These are phyloP conservation scores for Daldinia concentrica DNA, from an alignment of 495 filamentous ascomycete genomes.

Conservation along the genomic window DNA sequence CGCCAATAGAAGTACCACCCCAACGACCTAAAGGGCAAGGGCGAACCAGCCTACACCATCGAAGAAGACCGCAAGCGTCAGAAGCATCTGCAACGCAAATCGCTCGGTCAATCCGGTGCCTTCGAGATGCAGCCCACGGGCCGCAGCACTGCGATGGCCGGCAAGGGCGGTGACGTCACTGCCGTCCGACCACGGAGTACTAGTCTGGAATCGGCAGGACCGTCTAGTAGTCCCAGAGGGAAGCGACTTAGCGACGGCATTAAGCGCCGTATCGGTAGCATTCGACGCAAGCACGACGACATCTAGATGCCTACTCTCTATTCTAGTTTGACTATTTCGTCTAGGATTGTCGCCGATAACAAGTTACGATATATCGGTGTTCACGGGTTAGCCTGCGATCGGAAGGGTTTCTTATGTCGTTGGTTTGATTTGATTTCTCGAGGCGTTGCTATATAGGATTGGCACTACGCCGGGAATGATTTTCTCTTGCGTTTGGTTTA, in stretches of 20 bases:
- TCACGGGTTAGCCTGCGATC: background rate
- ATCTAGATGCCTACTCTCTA: background rate
- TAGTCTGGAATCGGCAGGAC: slow-evolving; percentile 40
- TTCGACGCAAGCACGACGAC: slow-evolving; percentile 50
- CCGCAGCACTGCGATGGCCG: background rate
- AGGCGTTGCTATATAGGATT: no score
- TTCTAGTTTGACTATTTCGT: background rate
- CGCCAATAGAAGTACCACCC: slow-evolving; percentile 68
- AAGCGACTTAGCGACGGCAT: slow-evolving; percentile 54
- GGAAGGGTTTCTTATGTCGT: background rate
- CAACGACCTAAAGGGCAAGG: slow-evolving; percentile 81
- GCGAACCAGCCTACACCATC: slow-evolving; percentile 75
- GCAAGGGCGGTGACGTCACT: slow-evolving; percentile 2
- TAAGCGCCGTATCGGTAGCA: slow-evolving; percentile 58
- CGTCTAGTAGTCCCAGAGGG: slow-evolving; percentile 46
- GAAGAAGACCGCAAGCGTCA: slow-evolving; percentile 69
- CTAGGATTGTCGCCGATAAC: background rate
- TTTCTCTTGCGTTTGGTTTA: no score
- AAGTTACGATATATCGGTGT: background rate
- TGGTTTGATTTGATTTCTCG: no score
- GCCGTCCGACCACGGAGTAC: slow-evolving; percentile 47
- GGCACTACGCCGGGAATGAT: no score
- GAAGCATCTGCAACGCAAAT: slow-evolving; percentile 23
- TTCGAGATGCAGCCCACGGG: slow-evolving; percentile 56
- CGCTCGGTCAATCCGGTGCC: slow-evolving; percentile 11